Evolutionary conservation across 1,139 yeast species (phyloP), one percentile per base, ranked within the genome.

Genomic region (Candida albicans): DNA sequence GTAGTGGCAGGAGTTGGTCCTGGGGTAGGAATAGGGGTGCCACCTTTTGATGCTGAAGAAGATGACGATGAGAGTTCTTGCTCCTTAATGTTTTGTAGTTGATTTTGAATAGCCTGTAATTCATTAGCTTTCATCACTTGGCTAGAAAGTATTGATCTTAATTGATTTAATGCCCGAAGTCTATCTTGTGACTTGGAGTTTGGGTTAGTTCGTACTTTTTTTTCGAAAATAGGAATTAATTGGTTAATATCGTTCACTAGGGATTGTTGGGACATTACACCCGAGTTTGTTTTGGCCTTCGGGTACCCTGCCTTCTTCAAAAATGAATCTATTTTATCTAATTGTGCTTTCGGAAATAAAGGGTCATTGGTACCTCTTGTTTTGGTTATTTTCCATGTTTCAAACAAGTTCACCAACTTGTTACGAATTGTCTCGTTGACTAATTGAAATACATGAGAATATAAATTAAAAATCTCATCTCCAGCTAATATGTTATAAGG

Each of bases 401-500:
- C 84, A 65, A 87, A 91, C 51, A 95, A 68, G 51, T 84, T 84
- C 44, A 81, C 82, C 61, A 95, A 69, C 62, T 85, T 87, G 42
- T 77, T 75, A 51, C 98, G 76, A 13, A 84, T 79, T n/a, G 74
- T 66, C 54, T 89, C 96, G 55, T 82, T 84, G 33, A 87, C 93
- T 46, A 85, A 68, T 27, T 89, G 78, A 59, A 88, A 95, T 2
- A 91, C 84, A 50, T 81, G 84, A 24, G 88, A 82, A 63, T 85
- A 93, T 2, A 87, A 68, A 53, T 74, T 79, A 65, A 75, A 84
- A 35, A 89, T 69, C 41, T 82, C 84, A 42, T 68, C 78, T 5
- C 90, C 86, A 59, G 91, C 82, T 47, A 86, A 65, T 9, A 82
- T 73, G 30, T 90, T 87, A 61, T 91, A 93, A 1, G 98, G 97